Conservation (phyloP, 495 filamentous ascomycete species). For the Penicillium manginii region DNA sequence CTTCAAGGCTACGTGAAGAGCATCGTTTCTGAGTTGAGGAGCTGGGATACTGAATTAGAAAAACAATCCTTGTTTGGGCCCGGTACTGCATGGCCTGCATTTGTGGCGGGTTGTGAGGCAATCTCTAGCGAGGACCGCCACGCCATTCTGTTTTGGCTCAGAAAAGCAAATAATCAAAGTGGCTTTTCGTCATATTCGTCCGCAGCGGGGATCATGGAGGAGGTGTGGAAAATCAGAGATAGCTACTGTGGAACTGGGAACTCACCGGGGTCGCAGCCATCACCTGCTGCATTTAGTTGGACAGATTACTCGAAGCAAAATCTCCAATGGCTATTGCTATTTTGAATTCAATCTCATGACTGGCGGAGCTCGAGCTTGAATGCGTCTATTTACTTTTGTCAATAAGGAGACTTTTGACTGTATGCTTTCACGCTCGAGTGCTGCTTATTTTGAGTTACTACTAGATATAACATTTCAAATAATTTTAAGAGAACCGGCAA, state of each 20-base stretch:
- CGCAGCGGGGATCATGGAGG: constrained; percentile 29
- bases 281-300: constrained; percentile 31
- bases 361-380: too few species aligned
- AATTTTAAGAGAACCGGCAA: too few species aligned
- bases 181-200: constrained; percentile 28
- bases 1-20: constrained; percentile 35
- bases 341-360: not conserved
- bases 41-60: constrained; percentile 23
- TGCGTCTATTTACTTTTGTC: not conserved
- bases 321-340: not conserved
- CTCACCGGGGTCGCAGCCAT: constrained; percentile 23
- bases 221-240: constrained; percentile 35
- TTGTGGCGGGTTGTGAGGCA: constrained; percentile 42
- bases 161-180: constrained; percentile 26
- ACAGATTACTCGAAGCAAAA: constrained; percentile 1
- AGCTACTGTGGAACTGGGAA: constrained; percentile 22
- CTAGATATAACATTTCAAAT: too few species aligned
- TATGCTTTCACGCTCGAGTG: too few species aligned
- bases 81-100: constrained; percentile 38
- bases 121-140: constrained; percentile 22
- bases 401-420: too few species aligned
- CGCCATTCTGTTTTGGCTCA: constrained; percentile 24
- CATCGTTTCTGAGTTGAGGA: constrained; percentile 28
- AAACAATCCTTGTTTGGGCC: constrained; percentile 22
- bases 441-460: too few species aligned